Conservation (phyloP, 371 early-diverging fungal species). For the Nematocida parisii region DNA sequence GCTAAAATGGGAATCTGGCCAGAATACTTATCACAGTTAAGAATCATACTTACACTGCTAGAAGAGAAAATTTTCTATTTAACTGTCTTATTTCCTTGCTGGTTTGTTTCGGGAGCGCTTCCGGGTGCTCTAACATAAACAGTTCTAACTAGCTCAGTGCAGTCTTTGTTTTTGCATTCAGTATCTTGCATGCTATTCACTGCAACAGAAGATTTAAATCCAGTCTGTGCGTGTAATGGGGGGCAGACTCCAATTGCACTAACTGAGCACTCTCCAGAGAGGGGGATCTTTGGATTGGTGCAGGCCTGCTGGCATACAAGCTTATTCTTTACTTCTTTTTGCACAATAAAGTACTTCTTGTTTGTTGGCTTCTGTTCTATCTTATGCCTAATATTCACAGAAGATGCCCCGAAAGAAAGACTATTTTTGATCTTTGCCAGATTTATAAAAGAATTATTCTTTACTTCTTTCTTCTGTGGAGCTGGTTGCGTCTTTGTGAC, state of each 20-base stretch:
- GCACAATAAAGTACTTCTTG: slow-evolving; percentile 13
- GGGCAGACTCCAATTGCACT: not conserved
- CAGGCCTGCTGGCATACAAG: slow-evolving; percentile 33
- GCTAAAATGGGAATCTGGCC: not conserved
- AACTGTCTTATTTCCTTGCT: not conserved
- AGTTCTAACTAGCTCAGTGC: slow-evolving; percentile 37
- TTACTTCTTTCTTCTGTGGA: not conserved
- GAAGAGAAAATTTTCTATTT: too few species aligned
- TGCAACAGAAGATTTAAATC: not conserved
- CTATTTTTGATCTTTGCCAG: not conserved
- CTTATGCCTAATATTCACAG: not conserved
- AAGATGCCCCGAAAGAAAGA: not conserved
- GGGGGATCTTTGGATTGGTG: not conserved
- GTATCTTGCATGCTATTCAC: not conserved
- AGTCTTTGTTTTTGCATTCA: slow-evolving; percentile 24
- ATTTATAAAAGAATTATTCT: not conserved
- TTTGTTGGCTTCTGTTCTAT: not conserved
- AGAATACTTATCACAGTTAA: not conserved
- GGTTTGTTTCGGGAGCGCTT: not conserved
- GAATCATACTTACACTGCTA: not conserved
- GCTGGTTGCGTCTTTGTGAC: not conserved
- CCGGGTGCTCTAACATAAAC: slow-evolving; percentile 31
- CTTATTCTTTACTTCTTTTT: slow-evolving; percentile 2
- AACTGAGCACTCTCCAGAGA: slow-evolving; percentile 46
- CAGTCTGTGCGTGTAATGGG: not conserved